Percentiles rank a stretch among this genome's conserved stretches.
phyloP scores from a whole-genome alignment of 495 filamentous ascomycete genomes.

The Penicillium crystallinum region DNA sequence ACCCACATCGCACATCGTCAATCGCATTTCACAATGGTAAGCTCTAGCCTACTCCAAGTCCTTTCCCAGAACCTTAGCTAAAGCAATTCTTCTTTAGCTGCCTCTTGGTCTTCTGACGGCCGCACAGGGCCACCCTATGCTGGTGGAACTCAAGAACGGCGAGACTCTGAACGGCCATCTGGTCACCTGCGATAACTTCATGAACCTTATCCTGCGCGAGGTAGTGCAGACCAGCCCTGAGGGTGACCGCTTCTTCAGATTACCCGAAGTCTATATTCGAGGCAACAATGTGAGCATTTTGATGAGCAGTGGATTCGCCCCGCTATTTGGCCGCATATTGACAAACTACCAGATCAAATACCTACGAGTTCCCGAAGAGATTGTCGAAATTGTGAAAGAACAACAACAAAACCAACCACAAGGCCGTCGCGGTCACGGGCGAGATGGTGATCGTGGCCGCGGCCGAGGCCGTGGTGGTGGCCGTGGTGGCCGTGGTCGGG shows the following conservation, averaged over 20 bases:
- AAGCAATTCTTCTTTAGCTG: conserved; percentile 47
- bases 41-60: background rate
- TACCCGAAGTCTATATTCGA: conserved; percentile 92
- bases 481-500: conserved; percentile 50
- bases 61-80: background rate
- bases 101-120: conserved; percentile 90
- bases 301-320: background rate
- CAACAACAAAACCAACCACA: conserved; percentile 67
- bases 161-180: conserved; percentile 96
- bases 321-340: background rate
- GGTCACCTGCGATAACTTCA: conserved; percentile 96
- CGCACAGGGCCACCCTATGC: conserved; percentile 97
- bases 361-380: conserved; percentile 89
- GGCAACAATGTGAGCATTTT: conserved; percentile 78
- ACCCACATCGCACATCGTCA: conserved; percentile 14
- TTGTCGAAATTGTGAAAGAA: conserved; percentile 89
- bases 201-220: conserved; percentile 95
- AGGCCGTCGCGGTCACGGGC: conserved; percentile 59
- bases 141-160: conserved; percentile 98
- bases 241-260: conserved; percentile 83
- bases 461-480: conserved; percentile 46
- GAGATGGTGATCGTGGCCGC: conserved; percentile 55
- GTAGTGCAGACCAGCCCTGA: conserved; percentile 97
- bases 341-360: conserved; percentile 79
- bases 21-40: conserved; percentile 25